These are phyloP conservation scores for Venturia pyrina DNA, from an alignment of 2,329 filamentous ascomycete genomes.

Conservation along the genomic window DNA sequence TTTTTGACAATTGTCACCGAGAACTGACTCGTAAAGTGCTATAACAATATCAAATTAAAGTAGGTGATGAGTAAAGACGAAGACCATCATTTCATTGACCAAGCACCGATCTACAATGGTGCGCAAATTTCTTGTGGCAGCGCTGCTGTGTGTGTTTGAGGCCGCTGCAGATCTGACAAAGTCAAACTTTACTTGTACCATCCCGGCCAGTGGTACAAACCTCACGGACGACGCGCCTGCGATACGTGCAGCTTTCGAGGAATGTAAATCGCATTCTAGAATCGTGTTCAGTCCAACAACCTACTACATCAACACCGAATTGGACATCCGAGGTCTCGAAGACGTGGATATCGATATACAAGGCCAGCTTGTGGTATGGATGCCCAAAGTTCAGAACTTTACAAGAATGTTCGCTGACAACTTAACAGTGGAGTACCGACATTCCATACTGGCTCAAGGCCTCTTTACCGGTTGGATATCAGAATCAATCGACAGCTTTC, in stretches of 20 bases:
- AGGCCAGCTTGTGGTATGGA: not conserved
- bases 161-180: not conserved
- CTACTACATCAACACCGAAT: not conserved
- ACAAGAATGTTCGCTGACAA: not conserved
- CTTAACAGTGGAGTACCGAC: conserved; percentile 16
- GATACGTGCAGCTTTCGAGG: not conserved
- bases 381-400: not conserved
- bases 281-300: not conserved
- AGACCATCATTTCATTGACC: not conserved
- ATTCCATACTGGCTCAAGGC: conserved; percentile 22
- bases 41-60: not conserved
- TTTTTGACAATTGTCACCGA: not conserved
- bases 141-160: not conserved
- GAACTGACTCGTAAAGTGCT: not conserved
- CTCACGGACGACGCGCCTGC: not conserved
- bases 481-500: conserved; percentile 23
- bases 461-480: conserved; percentile 21
- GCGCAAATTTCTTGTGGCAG: not conserved
- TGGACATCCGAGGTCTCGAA: not conserved
- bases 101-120: not conserved
- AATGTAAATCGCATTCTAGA: not conserved
- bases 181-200: not conserved
- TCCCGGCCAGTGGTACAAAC: not conserved
- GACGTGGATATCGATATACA: not conserved
- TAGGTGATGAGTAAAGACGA: too few relatives aligned